Conservation (phyloP, 2,329 filamentous ascomycete genomes). For the Bisporella sp. region DNA sequence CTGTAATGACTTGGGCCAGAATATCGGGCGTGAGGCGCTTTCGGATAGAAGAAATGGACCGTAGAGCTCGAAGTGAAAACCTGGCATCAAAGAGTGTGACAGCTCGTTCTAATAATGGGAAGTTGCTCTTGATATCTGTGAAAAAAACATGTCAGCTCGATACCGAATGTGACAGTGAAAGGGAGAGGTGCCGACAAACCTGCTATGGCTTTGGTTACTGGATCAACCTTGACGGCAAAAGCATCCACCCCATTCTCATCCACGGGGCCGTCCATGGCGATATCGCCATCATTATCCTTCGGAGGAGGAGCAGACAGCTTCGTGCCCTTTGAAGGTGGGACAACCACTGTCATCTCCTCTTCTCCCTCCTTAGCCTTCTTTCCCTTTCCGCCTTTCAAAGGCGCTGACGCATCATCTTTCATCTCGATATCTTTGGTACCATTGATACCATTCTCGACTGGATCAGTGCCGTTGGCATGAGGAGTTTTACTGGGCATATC, state of each 20-base stretch:
- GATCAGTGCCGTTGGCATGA: slow-evolving; percentile 58
- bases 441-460: slow-evolving; percentile 60
- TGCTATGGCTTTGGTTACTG: slow-evolving; percentile 50
- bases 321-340: slow-evolving; percentile 62
- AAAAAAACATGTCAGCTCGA: slow-evolving; percentile 3
- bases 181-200: slow-evolving; percentile 37
- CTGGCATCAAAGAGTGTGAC: slow-evolving; percentile 89
- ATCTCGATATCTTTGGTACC: slow-evolving; percentile 64
- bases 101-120: slow-evolving; percentile 82
- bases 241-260: slow-evolving; percentile 18
- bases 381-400: slow-evolving; percentile 54
- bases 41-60: slow-evolving; percentile 91
- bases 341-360: slow-evolving; percentile 76
- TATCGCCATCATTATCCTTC: slow-evolving; percentile 61
- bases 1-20: slow-evolving; percentile 70
- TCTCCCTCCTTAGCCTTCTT: slow-evolving; percentile 65
- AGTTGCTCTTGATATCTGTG: slow-evolving; percentile 91
- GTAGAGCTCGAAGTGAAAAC: slow-evolving; percentile 88
- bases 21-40: slow-evolving; percentile 83
- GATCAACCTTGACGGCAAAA: slow-evolving; percentile 51
- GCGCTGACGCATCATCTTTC: slow-evolving; percentile 54
- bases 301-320: slow-evolving; percentile 48
- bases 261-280: slow-evolving; percentile 57
- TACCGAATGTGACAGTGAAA: slow-evolving; percentile 5
- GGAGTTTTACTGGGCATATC: slow-evolving; percentile 68